Base-by-base conservation (phyloP, 1,284 basidiomycete genomes). In the Microbotryomycetes sp. region DNA sequence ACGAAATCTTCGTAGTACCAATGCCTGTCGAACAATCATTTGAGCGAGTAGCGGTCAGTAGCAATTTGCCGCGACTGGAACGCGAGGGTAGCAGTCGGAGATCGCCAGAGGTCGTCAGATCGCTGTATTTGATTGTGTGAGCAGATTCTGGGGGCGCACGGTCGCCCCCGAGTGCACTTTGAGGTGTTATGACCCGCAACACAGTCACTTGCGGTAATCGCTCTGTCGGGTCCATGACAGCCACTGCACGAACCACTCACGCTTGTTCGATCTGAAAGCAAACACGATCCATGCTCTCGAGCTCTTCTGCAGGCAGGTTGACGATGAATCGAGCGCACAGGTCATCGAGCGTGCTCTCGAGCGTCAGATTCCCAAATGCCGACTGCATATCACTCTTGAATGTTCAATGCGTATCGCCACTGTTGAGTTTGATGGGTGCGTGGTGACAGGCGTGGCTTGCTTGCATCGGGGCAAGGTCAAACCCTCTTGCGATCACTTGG, bases 1-100 rank as follows among this genome's bases (percentile, higher is more conserved):
- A 98, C 85, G 72, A 97, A 98, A 77, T 99, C 96, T 79, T 98
- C 94, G 75, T 99, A 99, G 77, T 92, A 99, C 96, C 96, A 99
- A 76, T 99, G 94, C 22, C 92, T 96, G 74, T 29, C 12, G 15
- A 42, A 19, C 36, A 15, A 50, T n/a, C 15, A 23, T n/a, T 48
- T 12, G 30, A 7, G 9, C n/a, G 45, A 46, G 45, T 46, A 16
- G 45, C n/a, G 45, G 45, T 16, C 16, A 16, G 45, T 16, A n/a
- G n/a, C n/a, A n/a, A n/a, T n/a, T n/a, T n/a, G n/a, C n/a, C n/a
- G n/a, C n/a, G n/a, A n/a, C n/a, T n/a, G n/a, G n/a, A n/a, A n/a
- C n/a, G n/a, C n/a, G n/a, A n/a, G n/a, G n/a, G n/a, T n/a, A n/a
- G n/a, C n/a, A n/a, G n/a, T n/a, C n/a, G n/a, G n/a, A n/a, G n/a